phyloP scores from a whole-genome alignment of 2,329 filamentous ascomycete species.

The Aureobasidium sp. region DNA sequence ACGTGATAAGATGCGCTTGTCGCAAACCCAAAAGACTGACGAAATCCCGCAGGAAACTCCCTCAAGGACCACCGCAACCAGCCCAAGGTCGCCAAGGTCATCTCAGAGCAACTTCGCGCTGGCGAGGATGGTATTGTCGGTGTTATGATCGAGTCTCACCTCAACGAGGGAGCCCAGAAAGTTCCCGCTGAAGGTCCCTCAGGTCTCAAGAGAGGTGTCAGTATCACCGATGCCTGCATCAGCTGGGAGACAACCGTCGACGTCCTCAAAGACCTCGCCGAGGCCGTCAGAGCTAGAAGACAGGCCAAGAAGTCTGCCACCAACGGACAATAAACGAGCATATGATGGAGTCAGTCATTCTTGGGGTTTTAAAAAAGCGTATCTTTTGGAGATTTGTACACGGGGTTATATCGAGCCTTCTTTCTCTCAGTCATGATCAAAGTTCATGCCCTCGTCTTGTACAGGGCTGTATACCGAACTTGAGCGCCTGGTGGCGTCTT shows the following conservation, averaged over 20 bases:
- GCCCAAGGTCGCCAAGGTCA: slow-evolving; percentile 76
- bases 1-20: slow-evolving; percentile 27
- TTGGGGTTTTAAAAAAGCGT: slow-evolving; percentile 9
- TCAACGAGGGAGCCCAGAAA: slow-evolving; percentile 74
- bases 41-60: slow-evolving; percentile 65
- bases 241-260: slow-evolving; percentile 79
- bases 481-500: neutral
- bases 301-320: slow-evolving; percentile 31
- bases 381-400: slow-evolving; percentile 10
- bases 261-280: slow-evolving; percentile 77
- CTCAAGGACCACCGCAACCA: slow-evolving; percentile 97
- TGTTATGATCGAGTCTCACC: slow-evolving; percentile 98
- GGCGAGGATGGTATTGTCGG: slow-evolving; percentile 86
- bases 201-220: slow-evolving; percentile 78
- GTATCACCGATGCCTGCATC: slow-evolving; percentile 95
- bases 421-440: slow-evolving; percentile 2
- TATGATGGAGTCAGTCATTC: slow-evolving; percentile 12
- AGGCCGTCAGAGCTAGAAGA: slow-evolving; percentile 71
- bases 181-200: slow-evolving; percentile 74
- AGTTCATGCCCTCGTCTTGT: neutral
- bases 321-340: slow-evolving; percentile 21
- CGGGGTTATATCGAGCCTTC: neutral
- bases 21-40: slow-evolving; percentile 19
- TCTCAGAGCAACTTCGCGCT: slow-evolving; percentile 78
- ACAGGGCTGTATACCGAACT: slow-evolving; percentile 1